phyloP scores from a whole-genome alignment of 2,329 filamentous ascomycete genomes.

The Colletotrichum sublineola region DNA sequence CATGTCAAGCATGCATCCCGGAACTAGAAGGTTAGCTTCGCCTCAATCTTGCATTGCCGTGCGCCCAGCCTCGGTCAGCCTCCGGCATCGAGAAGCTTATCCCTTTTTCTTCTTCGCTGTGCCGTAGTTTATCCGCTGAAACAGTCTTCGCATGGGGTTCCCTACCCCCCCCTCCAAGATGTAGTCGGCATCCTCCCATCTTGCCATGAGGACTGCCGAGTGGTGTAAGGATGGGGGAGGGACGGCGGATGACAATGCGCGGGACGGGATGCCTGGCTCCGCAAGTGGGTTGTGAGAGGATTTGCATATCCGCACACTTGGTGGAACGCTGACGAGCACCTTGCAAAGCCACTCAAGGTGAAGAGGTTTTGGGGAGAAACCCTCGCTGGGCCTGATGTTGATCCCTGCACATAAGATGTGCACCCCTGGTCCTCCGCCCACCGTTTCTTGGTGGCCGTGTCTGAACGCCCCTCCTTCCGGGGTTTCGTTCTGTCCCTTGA shows the following conservation, averaged over 20 bases:
- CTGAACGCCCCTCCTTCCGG: conserved; percentile 11
- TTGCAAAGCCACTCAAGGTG: conserved; percentile 1
- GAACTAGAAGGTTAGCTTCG: conserved; percentile 12
- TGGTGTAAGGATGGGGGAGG: no score
- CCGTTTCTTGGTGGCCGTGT: conserved; percentile 18
- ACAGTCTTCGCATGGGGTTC: background rate
- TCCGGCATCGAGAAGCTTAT: conserved; percentile 26
- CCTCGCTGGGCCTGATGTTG: conserved; percentile 8
- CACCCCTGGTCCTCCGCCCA: conserved; percentile 13
- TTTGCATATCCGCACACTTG: background rate
- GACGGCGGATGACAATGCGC: no score
- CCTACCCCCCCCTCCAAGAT: background rate
- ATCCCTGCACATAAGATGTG: conserved; percentile 28
- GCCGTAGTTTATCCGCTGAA: conserved; percentile 18
- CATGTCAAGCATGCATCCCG: conserved; percentile 18
- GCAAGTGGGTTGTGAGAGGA: conserved; percentile 1
- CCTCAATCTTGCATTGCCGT: conserved; percentile 32
- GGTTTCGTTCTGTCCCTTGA: conserved; percentile 21
- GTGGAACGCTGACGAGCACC: no score
- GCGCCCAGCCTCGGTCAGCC: conserved; percentile 28
- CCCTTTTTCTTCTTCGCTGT: background rate
- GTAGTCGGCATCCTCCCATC: background rate
- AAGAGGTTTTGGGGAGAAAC: conserved; percentile 16
- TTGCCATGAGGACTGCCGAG: background rate
- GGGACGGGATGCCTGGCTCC: no score